phyloP scores from a whole-genome alignment of 345 rosid genomes.

The Acer saccharum region DNA sequence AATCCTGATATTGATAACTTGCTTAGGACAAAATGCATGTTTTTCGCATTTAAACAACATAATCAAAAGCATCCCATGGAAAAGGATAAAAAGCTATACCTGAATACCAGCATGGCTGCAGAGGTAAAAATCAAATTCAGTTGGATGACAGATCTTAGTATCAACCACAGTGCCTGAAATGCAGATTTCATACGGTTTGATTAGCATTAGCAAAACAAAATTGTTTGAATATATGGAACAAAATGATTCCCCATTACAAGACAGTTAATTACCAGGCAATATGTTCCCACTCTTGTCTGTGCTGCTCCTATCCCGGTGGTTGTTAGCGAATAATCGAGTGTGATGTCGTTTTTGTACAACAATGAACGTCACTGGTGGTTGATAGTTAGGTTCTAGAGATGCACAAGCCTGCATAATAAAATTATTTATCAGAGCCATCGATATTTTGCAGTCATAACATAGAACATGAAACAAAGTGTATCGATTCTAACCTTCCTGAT shows the following conservation, averaged over 20 bases:
- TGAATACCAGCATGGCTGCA: constrained; percentile 99
- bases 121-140: constrained; percentile 94
- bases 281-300: constrained; percentile 89
- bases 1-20: not conserved
- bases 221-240: not conserved
- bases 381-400: constrained; percentile 96
- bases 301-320: constrained; percentile 91
- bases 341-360: constrained; percentile 98
- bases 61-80: not conserved
- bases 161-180: constrained; percentile 91
- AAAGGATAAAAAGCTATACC: constrained; percentile 40
- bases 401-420: constrained; percentile 71
- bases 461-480: not conserved
- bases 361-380: constrained; percentile 97
- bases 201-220: not conserved
- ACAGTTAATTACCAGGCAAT: constrained; percentile 70
- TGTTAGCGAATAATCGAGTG: constrained; percentile 90
- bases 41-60: not conserved
- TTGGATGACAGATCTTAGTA: constrained; percentile 92
- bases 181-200: not conserved
- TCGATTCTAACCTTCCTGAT: constrained; percentile 61
- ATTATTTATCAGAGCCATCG: constrained; percentile 17
- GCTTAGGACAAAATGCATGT: not conserved
- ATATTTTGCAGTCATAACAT: not conserved
- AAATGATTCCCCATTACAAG: not conserved